These are phyloP conservation scores for Capronia americana DNA, from an alignment of 2,329 filamentous ascomycete genomes.

Conservation along the genomic window DNA sequence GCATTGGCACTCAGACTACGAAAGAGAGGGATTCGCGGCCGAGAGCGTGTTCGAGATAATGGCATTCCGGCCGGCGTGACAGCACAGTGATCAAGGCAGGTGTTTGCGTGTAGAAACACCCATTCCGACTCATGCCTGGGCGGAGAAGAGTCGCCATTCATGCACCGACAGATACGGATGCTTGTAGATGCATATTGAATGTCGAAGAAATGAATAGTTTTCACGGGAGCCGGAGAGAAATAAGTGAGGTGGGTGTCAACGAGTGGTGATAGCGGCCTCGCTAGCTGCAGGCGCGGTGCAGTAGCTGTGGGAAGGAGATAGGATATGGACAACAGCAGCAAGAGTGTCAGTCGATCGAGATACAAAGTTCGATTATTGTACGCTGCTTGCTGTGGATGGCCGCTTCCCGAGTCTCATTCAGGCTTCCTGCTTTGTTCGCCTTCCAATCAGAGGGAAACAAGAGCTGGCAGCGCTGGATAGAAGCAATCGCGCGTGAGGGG, in stretches of 20 bases:
- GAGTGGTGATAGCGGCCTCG: not conserved
- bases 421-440: not conserved
- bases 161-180: not conserved
- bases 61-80: slow-evolving; percentile 26
- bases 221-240: not conserved
- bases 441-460: not conserved
- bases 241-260: not conserved
- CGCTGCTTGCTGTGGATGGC: not conserved
- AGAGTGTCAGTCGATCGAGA: not conserved
- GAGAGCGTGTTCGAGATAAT: slow-evolving; percentile 23
- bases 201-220: not conserved
- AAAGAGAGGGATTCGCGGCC: slow-evolving; percentile 29
- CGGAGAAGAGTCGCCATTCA: not conserved
- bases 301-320: not conserved
- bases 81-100: slow-evolving; percentile 7
- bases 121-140: slow-evolving; percentile 4
- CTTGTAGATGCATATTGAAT: not conserved
- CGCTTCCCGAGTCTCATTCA: slow-evolving; percentile 9
- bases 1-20: slow-evolving; percentile 34
- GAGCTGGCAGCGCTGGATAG: not conserved
- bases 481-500: not conserved
- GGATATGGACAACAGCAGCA: not conserved
- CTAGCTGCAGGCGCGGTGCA: not conserved
- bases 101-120: not conserved
- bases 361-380: not conserved